A percentile compares a stretch with the other conserved stretches of the same genome.
phyloP scores from a whole-genome alignment of 2,329 filamentous ascomycete species.

The Rugonectria rugulosa region DNA sequence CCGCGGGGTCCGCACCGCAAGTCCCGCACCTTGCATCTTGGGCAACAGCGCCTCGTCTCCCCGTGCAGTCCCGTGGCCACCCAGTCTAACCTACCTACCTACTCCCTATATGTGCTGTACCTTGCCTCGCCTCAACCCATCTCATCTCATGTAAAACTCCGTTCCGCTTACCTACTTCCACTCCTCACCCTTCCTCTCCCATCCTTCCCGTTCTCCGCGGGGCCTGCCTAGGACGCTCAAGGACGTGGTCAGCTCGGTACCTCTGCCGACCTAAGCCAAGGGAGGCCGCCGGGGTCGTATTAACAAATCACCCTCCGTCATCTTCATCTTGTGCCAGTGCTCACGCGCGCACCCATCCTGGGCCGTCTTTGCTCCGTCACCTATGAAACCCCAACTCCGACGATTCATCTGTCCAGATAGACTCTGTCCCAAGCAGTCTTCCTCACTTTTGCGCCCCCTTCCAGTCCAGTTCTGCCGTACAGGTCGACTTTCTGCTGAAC shows the following conservation, averaged over 20 bases:
- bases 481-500: constrained; percentile 18
- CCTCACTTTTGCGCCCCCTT: constrained; percentile 17
- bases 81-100: too few species aligned
- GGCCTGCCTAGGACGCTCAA: not conserved
- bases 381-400: constrained; percentile 35
- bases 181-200: not conserved
- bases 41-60: constrained; percentile 16
- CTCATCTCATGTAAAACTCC: constrained; percentile 13
- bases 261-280: constrained; percentile 23
- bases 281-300: constrained; percentile 31
- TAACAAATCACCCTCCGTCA: constrained; percentile 32
- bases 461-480: constrained; percentile 26
- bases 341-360: constrained; percentile 27
- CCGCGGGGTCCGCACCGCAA: constrained; percentile 28
- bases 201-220: not conserved
- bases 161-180: not conserved
- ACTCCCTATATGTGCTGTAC: too few species aligned
- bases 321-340: constrained; percentile 27
- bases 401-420: constrained; percentile 25
- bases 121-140: constrained; percentile 18
- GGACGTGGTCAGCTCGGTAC: not conserved
- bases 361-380: constrained; percentile 18
- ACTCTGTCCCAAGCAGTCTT: constrained; percentile 12
- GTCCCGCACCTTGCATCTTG: constrained; percentile 33
- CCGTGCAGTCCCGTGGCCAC: constrained; percentile 7